phyloP scores from a whole-genome alignment of 257 asterid genomes.

The Jacaranda mimosifolia region DNA sequence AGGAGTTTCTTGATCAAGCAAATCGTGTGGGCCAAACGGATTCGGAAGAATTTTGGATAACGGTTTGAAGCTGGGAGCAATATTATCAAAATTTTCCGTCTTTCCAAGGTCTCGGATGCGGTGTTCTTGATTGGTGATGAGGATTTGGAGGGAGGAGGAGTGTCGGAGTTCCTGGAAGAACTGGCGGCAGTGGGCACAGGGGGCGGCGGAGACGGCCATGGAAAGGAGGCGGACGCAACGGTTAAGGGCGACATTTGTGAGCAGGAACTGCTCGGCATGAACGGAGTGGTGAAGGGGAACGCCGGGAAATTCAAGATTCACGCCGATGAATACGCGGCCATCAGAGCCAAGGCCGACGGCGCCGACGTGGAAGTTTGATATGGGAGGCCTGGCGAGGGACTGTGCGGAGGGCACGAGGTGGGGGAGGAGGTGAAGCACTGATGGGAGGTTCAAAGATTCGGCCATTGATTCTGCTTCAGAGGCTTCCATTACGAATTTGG shows the following conservation, averaged over 20 bases:
- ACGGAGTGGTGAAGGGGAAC: slow-evolving; percentile 70
- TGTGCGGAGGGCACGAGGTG: slow-evolving; percentile 60
- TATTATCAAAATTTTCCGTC: background rate
- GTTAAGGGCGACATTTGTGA: slow-evolving; percentile 56
- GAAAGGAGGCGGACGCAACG: slow-evolving; percentile 53
- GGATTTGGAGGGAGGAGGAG: slow-evolving; percentile 51
- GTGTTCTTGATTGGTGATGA: slow-evolving; percentile 32
- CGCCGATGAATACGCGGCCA: slow-evolving; percentile 70
- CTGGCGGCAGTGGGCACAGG: slow-evolving; percentile 84
- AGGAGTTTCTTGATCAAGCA: slow-evolving; percentile 58
- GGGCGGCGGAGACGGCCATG: slow-evolving; percentile 73
- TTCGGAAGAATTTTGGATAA: slow-evolving; percentile 50
- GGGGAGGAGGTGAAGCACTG: slow-evolving; percentile 68
- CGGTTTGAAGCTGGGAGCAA: slow-evolving; percentile 39
- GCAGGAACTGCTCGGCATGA: slow-evolving; percentile 77
- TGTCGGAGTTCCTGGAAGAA: slow-evolving; percentile 73
- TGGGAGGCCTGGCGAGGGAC: slow-evolving; percentile 66
- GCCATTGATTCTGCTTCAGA: slow-evolving; percentile 59
- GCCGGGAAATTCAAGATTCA: slow-evolving; percentile 68
- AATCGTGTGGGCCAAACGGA: slow-evolving; percentile 74
- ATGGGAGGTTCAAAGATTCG: slow-evolving; percentile 52
- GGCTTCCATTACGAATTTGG: slow-evolving; percentile 60
- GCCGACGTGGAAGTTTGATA: slow-evolving; percentile 66
- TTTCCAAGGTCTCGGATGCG: background rate
- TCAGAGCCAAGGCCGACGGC: slow-evolving; percentile 75